Evolutionary conservation across 352 stramenopile species (phyloP), one percentile per base, ranked within the genome.

Genomic region (Blastocystis sp.): DNA sequence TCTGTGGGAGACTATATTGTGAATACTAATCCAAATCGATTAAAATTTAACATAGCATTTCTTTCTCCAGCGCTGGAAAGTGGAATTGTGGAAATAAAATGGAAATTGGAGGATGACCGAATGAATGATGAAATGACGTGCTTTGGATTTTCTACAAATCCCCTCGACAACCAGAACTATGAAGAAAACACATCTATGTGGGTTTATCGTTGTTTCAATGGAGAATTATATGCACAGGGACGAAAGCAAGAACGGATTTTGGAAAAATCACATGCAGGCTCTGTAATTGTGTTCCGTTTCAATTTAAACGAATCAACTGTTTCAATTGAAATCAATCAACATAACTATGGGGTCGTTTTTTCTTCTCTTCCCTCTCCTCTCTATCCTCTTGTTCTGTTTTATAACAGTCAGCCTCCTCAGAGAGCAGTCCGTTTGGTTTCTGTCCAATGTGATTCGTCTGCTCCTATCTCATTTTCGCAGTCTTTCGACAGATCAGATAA

Each of bases 151-250:
- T 78, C 53, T 24, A 78, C 13, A 6, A 39, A 50, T 39, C 63
- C 63, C n/a, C 18, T 79, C 30, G 62, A 75, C 6, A 41, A 66
- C 7, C 26, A 64, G 20, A 78, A 89, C 55, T 89, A 89, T 43
- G 63, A 89, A 43, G 66, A 76, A 62, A 89, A 62, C 39, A 20
- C 26, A 11, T 62, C 20, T 2, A 75, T 89, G 45, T 89, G 63
- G 66, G 53, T 89, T 47, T 89, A 89, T 53, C 78, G 78, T 16
- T 89, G 78, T 30, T 89, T 76, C 0, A 89, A 89, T 34, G 78
- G 78, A 20, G 78, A 89, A 43, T 56, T 62, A 8, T 89, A 65
- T 43, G n/a, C 18, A 6, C 63, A 89, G 55, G 78, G 78, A 47
- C 11, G n/a, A 47, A 79, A 78, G 66, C 26, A 20, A 13, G 63